Percentiles rank a stretch among this genome's conserved stretches.
These are phyloP conservation scores for Anthracocystis panici-leucophaei DNA, from an alignment of 1,284 basidiomycete species.

Conservation along the genomic window DNA sequence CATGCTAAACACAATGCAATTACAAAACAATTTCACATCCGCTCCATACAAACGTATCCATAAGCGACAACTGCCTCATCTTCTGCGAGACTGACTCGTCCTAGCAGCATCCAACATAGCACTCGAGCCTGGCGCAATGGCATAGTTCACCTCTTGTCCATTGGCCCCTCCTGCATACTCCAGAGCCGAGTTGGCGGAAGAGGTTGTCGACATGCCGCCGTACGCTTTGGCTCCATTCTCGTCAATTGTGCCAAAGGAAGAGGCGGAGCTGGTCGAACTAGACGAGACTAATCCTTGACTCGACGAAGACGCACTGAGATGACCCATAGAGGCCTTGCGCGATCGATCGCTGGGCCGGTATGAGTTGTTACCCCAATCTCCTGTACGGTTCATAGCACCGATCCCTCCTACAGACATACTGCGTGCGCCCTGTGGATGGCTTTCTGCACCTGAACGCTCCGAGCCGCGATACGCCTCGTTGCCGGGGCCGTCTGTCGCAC, in stretches of 20 bases:
- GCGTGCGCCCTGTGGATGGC: slow-evolving; percentile 34
- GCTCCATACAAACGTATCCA: neutral
- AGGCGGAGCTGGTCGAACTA: slow-evolving; percentile 11
- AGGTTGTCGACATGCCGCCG: slow-evolving; percentile 20
- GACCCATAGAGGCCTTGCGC: slow-evolving; percentile 35
- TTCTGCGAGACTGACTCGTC: slow-evolving; percentile 52
- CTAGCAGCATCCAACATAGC: slow-evolving; percentile 58
- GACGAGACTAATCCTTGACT: slow-evolving; percentile 24
- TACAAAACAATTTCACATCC: neutral
- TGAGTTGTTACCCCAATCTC: slow-evolving; percentile 19
- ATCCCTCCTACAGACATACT: slow-evolving; percentile 43
- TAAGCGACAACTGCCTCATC: slow-evolving; percentile 14
- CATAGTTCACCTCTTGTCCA: slow-evolving; percentile 12
- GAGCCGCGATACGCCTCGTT: neutral
- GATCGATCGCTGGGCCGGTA: slow-evolving; percentile 13
- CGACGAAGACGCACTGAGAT: slow-evolving; percentile 30
- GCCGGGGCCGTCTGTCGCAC: neutral
- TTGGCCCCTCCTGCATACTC: slow-evolving; percentile 1
- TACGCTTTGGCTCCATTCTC: slow-evolving; percentile 20
- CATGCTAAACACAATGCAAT: neutral
- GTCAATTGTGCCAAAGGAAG: slow-evolving; percentile 26
- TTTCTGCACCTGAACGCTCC: slow-evolving; percentile 17
- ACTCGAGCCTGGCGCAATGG: slow-evolving; percentile 35
- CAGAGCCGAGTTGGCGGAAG: slow-evolving; percentile 16
- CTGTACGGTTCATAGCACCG: slow-evolving; percentile 31